These are phyloP conservation scores for Talaromyces amestolkiae DNA, from an alignment of 2,329 filamentous ascomycete genomes.

Conservation along the genomic window DNA sequence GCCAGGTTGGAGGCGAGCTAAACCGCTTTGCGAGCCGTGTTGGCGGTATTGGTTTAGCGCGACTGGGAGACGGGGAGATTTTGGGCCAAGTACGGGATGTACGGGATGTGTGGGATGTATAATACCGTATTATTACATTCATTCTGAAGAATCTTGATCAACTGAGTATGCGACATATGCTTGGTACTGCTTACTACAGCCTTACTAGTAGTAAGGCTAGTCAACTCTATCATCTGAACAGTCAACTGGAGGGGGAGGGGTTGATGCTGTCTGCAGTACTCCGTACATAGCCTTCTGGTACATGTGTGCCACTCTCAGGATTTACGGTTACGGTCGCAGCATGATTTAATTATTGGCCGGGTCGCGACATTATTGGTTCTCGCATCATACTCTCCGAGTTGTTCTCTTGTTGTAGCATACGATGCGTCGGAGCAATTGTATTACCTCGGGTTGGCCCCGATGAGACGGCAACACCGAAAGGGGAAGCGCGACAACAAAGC, in stretches of 20 bases:
- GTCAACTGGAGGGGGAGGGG: neutral
- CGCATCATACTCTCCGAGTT: neutral
- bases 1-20: neutral
- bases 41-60: neutral
- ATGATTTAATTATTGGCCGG: neutral
- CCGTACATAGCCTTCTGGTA: neutral
- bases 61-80: constrained; percentile 8
- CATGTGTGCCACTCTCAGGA: neutral
- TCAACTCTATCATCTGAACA: neutral
- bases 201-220: no score
- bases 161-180: no score
- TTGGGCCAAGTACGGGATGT: neutral
- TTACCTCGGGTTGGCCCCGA: neutral
- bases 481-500: neutral
- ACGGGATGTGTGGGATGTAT: neutral
- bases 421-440: neutral
- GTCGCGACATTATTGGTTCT: neutral
- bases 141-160: no score
- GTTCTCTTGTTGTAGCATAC: neutral
- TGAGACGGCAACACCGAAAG: constrained; percentile 2
- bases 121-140: neutral
- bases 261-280: neutral
- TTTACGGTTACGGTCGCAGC: neutral
- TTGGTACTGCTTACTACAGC: no score
- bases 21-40: constrained; percentile 11